phyloP scores from a whole-genome alignment of 768 basidiomycete species.

The Suillus placidus region DNA sequence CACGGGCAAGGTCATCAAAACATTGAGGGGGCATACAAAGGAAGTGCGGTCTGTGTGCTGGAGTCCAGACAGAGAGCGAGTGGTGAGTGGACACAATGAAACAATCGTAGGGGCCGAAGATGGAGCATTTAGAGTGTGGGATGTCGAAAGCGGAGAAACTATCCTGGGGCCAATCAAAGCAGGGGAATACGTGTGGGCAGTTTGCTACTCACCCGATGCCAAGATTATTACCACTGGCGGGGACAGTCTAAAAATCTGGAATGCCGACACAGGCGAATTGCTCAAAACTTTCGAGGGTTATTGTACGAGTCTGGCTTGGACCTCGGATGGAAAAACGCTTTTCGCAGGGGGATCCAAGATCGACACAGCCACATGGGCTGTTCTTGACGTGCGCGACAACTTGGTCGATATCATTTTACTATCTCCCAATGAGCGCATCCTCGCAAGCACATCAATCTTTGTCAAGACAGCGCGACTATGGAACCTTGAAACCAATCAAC shows the following conservation, averaged over 20 bases:
- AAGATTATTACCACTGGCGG: background rate
- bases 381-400: background rate
- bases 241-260: background rate
- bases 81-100: background rate
- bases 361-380: background rate
- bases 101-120: background rate
- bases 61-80: background rate
- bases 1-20: background rate
- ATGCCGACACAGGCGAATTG: background rate
- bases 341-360: background rate
- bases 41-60: background rate
- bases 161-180: background rate
- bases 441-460: background rate
- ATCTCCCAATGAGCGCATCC: background rate
- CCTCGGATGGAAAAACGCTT: background rate
- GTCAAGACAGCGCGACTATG: background rate
- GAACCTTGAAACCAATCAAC: background rate
- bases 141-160: background rate
- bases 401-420: background rate
- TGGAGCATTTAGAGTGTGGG: background rate
- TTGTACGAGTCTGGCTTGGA: background rate
- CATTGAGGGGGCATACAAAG: background rate
- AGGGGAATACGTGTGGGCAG: rapidly evolving
- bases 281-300: background rate
- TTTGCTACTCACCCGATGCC: background rate